These are phyloP conservation scores for Candida oleophila DNA, from an alignment of 805 yeast genomes.

Conservation along the genomic window DNA sequence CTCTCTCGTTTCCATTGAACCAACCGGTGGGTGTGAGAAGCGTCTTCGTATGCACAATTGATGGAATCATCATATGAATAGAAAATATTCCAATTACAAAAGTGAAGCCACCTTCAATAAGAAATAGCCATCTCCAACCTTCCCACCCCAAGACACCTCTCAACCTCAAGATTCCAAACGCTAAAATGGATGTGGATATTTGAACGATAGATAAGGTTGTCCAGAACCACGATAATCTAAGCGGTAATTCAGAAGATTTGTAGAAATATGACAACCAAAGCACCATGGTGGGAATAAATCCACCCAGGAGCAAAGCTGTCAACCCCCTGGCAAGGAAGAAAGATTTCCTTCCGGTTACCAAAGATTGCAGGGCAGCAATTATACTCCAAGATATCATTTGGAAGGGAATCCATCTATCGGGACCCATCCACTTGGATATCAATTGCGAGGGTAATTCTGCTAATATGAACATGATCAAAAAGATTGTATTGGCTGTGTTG, in stretches of 20 bases:
- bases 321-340: slow-evolving; percentile 29
- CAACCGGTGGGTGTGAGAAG: slow-evolving; percentile 48
- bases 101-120: slow-evolving; percentile 14
- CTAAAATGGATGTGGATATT: slow-evolving; percentile 21
- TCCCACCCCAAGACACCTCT: slow-evolving; percentile 17
- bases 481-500: slow-evolving; percentile 40
- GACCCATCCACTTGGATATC: slow-evolving; percentile 58
- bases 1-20: slow-evolving; percentile 42
- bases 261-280: slow-evolving; percentile 37
- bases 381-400: slow-evolving; percentile 27
- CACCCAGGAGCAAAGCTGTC: slow-evolving; percentile 34
- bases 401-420: slow-evolving; percentile 58
- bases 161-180: slow-evolving; percentile 20
- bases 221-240: slow-evolving; percentile 26
- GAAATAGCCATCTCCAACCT: slow-evolving; percentile 20
- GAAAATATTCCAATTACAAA: slow-evolving; percentile 43
- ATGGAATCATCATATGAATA: slow-evolving; percentile 51
- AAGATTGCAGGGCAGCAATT: slow-evolving; percentile 25
- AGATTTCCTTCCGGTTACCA: slow-evolving; percentile 19
- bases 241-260: slow-evolving; percentile 26
- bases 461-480: slow-evolving; percentile 38
- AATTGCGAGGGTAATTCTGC: slow-evolving; percentile 60
- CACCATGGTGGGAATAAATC: slow-evolving; percentile 30
- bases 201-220: slow-evolving; percentile 22
- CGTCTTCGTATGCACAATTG: slow-evolving; percentile 49